Conservation (phyloP, 1,284 basidiomycete genomes). For the Paramarasmius palmivorus region DNA sequence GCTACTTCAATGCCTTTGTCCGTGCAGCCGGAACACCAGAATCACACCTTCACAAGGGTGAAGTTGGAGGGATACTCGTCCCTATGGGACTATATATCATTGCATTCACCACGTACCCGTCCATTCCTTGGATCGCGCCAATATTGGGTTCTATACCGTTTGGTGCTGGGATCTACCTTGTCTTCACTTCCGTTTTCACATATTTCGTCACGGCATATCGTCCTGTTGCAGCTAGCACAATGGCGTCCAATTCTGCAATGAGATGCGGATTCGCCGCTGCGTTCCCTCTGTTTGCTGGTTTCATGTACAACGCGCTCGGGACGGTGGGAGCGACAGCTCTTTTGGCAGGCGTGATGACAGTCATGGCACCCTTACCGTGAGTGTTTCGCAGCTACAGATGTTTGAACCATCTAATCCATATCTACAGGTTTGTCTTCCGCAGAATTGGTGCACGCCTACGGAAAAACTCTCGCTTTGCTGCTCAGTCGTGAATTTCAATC, state of each 20-base stretch:
- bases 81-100: slow-evolving; percentile 43
- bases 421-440: slow-evolving; percentile 36
- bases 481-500: slow-evolving; percentile 1
- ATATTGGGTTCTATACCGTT: slow-evolving; percentile 37
- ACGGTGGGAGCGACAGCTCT: slow-evolving; percentile 37
- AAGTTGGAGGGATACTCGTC: slow-evolving; percentile 44
- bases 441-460: slow-evolving; percentile 34
- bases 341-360: slow-evolving; percentile 40
- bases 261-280: slow-evolving; percentile 44
- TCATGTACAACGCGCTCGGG: slow-evolving; percentile 36
- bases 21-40: slow-evolving; percentile 27
- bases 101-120: slow-evolving; percentile 43
- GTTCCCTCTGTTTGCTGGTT: slow-evolving; percentile 39
- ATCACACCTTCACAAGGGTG: slow-evolving; percentile 9
- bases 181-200: slow-evolving; percentile 50
- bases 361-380: slow-evolving; percentile 49
- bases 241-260: slow-evolving; percentile 49
- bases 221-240: slow-evolving; percentile 47
- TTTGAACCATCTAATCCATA: too few relatives aligned
- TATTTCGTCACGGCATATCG: slow-evolving; percentile 42
- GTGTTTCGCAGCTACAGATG: too few relatives aligned
- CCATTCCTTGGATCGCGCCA: slow-evolving; percentile 47
- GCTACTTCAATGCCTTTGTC: slow-evolving; percentile 61
- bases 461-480: slow-evolving; percentile 34
- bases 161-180: slow-evolving; percentile 43